These are phyloP conservation scores for Perilla frutescens DNA, from an alignment of 257 asterid species.

Conservation along the genomic window DNA sequence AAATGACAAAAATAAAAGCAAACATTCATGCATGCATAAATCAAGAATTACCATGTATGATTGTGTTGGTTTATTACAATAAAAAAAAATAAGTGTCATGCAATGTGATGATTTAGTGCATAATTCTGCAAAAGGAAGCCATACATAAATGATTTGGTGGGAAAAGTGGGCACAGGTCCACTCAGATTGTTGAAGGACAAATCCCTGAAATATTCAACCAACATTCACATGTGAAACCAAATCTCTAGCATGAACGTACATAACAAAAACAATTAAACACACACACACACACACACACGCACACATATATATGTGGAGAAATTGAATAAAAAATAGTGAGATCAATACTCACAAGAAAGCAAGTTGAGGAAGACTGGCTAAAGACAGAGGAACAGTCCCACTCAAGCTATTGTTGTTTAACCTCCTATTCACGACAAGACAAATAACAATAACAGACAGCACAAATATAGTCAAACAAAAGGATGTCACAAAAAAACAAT, in stretches of 20 bases:
- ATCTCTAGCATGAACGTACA: slow-evolving; percentile 24
- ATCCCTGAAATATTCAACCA: slow-evolving; percentile 66
- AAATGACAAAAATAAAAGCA: background rate
- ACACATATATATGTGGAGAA: background rate
- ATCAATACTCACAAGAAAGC: slow-evolving; percentile 87
- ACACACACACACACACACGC: background rate
- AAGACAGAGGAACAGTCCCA: slow-evolving; percentile 81
- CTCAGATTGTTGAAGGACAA: slow-evolving; percentile 91
- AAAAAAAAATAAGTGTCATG: background rate
- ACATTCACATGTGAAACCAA: slow-evolving; percentile 35
- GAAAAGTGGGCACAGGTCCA: slow-evolving; percentile 84
- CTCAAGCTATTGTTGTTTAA: slow-evolving; percentile 91
- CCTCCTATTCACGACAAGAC: slow-evolving; percentile 78
- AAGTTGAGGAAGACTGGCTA: slow-evolving; percentile 87
- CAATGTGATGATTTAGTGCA: slow-evolving; percentile 23
- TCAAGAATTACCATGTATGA: slow-evolving; percentile 24
- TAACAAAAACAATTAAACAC: slow-evolving; percentile 4
- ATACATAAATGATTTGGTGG: slow-evolving; percentile 87
- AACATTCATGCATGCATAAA: slow-evolving; percentile 11
- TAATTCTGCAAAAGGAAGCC: slow-evolving; percentile 36
- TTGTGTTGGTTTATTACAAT: slow-evolving; percentile 3
- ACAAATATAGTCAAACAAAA: slow-evolving; percentile 42
- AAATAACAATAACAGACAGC: slow-evolving; percentile 47
- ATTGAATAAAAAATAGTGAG: background rate
- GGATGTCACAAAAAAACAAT: slow-evolving; percentile 28